Conservation (phyloP, 139 green algal genomes). For the Ostreobium quekettii region DNA sequence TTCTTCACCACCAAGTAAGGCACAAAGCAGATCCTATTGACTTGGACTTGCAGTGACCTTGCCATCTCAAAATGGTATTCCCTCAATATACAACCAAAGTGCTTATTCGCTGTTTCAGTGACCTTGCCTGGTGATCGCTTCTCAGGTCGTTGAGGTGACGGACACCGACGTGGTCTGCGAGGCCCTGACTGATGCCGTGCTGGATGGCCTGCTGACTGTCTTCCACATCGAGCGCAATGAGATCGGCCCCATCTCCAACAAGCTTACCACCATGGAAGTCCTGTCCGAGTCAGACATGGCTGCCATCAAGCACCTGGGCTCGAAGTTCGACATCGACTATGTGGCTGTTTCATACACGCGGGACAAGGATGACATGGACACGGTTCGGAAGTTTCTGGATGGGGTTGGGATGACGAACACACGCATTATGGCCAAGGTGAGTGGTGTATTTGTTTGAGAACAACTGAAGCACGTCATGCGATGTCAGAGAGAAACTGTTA, state of each 20-base stretch:
- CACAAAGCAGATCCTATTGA: too few relatives aligned
- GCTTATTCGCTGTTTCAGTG: not conserved
- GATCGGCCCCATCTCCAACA: constrained; percentile 28
- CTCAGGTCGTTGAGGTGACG: constrained; percentile 43
- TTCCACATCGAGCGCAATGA: constrained; percentile 76
- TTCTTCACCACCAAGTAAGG: too few relatives aligned
- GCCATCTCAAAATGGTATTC: too few relatives aligned
- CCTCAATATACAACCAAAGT: too few relatives aligned
- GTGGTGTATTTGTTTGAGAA: constrained; percentile 27
- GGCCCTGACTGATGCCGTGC: constrained; percentile 54
- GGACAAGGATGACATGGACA: constrained; percentile 54
- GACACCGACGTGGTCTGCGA: constrained; percentile 61
- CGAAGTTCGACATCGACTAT: constrained; percentile 78
- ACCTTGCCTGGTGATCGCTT: not conserved
- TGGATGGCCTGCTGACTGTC: constrained; percentile 85
- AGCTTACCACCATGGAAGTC: constrained; percentile 74
- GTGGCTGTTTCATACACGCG: constrained; percentile 67
- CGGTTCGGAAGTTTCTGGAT: constrained; percentile 63
- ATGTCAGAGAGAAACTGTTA: too few relatives aligned
- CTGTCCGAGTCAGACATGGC: constrained; percentile 67
- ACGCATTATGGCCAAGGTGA: constrained; percentile 80
- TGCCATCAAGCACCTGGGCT: constrained; percentile 19
- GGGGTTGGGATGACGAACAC: constrained; percentile 49
- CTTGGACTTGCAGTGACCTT: too few relatives aligned
- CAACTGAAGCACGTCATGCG: too few relatives aligned